A percentile compares a stretch with the other conserved stretches of the same genome.
phyloP scores from a whole-genome alignment of 2,329 filamentous ascomycete genomes.

The Nothopassalora personata region DNA sequence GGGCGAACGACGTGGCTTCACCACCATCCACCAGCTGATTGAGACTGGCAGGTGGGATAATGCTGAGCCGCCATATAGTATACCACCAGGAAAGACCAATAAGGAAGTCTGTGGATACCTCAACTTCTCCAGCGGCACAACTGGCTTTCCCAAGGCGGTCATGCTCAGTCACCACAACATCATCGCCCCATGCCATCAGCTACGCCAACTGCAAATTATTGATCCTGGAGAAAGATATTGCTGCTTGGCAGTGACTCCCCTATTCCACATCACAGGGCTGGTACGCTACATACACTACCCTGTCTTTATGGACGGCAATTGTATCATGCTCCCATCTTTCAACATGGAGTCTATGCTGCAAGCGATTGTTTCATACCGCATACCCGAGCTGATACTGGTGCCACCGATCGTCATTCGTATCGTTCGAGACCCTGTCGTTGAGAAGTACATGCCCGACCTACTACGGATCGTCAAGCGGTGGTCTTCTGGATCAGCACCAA shows the following conservation, averaged over 20 bases:
- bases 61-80: slow-evolving; percentile 44
- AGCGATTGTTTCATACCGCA: slow-evolving; percentile 46
- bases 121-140: slow-evolving; percentile 46
- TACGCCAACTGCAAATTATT: slow-evolving; percentile 43
- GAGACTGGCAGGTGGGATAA: slow-evolving; percentile 32
- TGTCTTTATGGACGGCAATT: slow-evolving; percentile 56
- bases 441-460: slow-evolving; percentile 51
- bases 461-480: slow-evolving; percentile 45
- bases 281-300: slow-evolving; percentile 59
- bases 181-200: slow-evolving; percentile 56
- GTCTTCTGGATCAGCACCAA: slow-evolving; percentile 56
- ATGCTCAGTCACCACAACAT: slow-evolving; percentile 49
- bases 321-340: slow-evolving; percentile 59
- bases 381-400: slow-evolving; percentile 53
- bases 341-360: slow-evolving; percentile 53
- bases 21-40: slow-evolving; percentile 41
- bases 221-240: slow-evolving; percentile 44
- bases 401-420: slow-evolving; percentile 58
- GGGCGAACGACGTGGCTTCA: slow-evolving; percentile 45
- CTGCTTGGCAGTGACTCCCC: slow-evolving; percentile 52
- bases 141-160: slow-evolving; percentile 44
- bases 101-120: slow-evolving; percentile 47
- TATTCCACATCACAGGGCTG: slow-evolving; percentile 59
- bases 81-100: slow-evolving; percentile 49
- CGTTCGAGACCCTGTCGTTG: slow-evolving; percentile 50